Evolutionary conservation across 176 grass and related monocot species (phyloP).

Genomic region (Eleusine indica): DNA sequence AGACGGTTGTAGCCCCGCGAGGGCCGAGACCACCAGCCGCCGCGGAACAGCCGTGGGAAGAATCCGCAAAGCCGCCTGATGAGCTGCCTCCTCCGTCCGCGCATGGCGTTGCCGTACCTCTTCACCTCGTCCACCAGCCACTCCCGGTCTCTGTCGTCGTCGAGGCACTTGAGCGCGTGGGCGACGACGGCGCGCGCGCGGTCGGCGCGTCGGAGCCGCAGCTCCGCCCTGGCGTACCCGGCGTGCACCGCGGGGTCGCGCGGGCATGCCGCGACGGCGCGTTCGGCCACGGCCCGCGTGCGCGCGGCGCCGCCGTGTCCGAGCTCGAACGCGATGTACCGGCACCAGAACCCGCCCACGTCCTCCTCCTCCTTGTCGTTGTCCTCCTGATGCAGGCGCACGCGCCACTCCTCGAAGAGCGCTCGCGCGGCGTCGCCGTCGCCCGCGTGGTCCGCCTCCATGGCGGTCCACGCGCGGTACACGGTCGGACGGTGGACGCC

Average conservation of each 20-base stretch:
- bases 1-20: neutral
- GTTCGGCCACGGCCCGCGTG: neutral
- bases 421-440: neutral
- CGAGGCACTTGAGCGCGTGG: neutral
- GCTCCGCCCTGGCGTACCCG: neutral
- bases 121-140: neutral
- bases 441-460: conserved; percentile 3
- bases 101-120: neutral
- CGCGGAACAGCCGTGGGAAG: neutral
- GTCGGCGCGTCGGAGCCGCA: neutral
- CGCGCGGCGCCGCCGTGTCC: neutral
- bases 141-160: neutral
- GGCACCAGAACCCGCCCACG: conserved; percentile 13
- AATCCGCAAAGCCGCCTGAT: neutral
- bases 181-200: neutral
- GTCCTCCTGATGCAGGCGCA: no score
- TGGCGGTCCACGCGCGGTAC: conserved; percentile 19
- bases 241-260: neutral
- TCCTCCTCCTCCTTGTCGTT: neutral
- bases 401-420: conserved; percentile 4
- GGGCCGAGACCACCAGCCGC: neutral
- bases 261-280: neutral
- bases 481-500: neutral
- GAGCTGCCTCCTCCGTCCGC: neutral
- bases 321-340: conserved; percentile 15